Evolutionary conservation across 2,329 filamentous ascomycete genomes (phyloP), one percentile per base, ranked within the genome.

Genomic region (Falciphora oryzae): DNA sequence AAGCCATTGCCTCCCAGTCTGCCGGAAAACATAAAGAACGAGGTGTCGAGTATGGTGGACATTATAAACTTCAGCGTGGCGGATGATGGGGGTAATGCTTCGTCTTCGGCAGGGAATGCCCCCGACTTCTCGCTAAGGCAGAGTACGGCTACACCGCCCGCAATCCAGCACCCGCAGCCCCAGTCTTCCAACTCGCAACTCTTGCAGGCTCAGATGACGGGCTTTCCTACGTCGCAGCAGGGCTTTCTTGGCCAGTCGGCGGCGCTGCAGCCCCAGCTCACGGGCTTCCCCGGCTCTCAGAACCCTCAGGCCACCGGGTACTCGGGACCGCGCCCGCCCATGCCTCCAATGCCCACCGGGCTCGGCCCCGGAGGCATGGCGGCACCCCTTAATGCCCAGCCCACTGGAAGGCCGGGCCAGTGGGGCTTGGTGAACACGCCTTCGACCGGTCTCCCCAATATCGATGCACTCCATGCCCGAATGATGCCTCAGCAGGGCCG

Each of bases 391-490:
- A 94, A 96, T 71, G 88, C 93, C n/a, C 95, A 99, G 74, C 95
- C 95, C 6, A 99, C 95, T 3, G 95, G 95, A 14, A 81, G 87
- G 50, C 94, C 95, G 7, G 95, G 95, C 18, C 95, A 98, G 74
- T 99, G 95, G 95, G 95, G 95, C n/a, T 86, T 98, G 64, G 95
- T 98, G 38, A 99, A 99, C 76, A 91, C 93, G 2, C 95, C 95
- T 2, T 85, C 93, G 5, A 90, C 88, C 57, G 95, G 94, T 1
- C 79, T 99, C 67, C 95, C 95, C 1, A 97, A 97, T 71, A 96
- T 99, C 63, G 93, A 97, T 73, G 91, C 92, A 28, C 79, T 99
- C 62, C 92, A 96, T 72, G 89, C 92, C 65, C 91, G 93, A 67
- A 95, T 99, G 88, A 98, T 99, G 94, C 95, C 95, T 28, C 94